phyloP scores from a whole-genome alignment of 805 yeast genomes.

The Metschnikowia dekortorum region DNA sequence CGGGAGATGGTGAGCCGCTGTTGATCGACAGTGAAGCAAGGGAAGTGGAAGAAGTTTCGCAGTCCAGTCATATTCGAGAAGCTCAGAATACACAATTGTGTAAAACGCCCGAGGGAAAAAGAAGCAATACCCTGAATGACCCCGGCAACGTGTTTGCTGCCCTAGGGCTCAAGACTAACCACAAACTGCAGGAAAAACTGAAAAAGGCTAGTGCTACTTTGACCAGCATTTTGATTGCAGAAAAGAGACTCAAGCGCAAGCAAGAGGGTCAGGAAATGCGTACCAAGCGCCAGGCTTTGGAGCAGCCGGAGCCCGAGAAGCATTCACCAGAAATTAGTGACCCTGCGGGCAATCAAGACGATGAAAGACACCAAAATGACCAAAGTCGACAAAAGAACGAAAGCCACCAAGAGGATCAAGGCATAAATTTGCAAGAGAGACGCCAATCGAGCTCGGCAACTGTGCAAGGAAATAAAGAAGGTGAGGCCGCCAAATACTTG shows the following conservation, averaged over 20 bases:
- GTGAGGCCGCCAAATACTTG: background rate
- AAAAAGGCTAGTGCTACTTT: constrained; percentile 28
- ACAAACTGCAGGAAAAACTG: constrained; percentile 17
- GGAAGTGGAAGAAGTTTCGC: background rate
- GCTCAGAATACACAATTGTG: background rate
- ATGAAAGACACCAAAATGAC: background rate
- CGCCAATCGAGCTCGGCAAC: background rate
- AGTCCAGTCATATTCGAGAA: background rate
- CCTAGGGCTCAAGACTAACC: constrained; percentile 31
- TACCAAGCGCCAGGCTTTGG: constrained; percentile 3
- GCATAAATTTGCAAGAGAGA: background rate
- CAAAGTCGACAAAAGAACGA: background rate
- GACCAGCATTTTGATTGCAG: constrained; percentile 33
- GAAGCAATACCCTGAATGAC: background rate
- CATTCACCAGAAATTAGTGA: background rate
- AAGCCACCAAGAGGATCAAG: background rate
- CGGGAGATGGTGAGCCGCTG: background rate
- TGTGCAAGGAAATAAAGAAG: background rate
- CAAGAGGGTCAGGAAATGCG: constrained; percentile 15
- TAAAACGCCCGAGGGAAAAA: background rate
- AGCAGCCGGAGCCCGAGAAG: background rate
- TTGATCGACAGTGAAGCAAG: background rate
- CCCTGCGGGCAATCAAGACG: background rate
- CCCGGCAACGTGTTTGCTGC: constrained; percentile 29
- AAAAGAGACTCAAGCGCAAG: constrained; percentile 22